Evolutionary conservation across 2,329 filamentous ascomycete genomes (phyloP).

Genomic region (Diplocarpon rosae): DNA sequence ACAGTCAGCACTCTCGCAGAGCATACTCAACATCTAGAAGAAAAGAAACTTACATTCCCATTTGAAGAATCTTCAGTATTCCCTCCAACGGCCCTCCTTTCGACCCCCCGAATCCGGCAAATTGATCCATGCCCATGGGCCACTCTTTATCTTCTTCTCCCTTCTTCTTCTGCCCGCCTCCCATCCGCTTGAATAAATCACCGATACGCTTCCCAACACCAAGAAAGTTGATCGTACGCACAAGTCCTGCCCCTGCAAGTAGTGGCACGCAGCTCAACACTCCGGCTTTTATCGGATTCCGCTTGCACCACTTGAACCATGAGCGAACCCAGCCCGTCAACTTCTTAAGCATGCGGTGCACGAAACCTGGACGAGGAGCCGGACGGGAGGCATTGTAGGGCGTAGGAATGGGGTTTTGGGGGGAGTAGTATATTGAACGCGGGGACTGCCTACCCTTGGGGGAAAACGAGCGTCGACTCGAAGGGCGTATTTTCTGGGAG

Average conservation of each 20-base stretch:
- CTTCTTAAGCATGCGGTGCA: slow-evolving; percentile 15
- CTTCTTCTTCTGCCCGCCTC: slow-evolving; percentile 1
- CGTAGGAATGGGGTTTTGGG: slow-evolving; percentile 15
- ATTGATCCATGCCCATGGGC: slow-evolving; percentile 20
- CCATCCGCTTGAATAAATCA: not conserved
- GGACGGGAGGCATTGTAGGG: slow-evolving; percentile 22
- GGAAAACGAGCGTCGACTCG: not conserved
- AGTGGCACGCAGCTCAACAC: slow-evolving; percentile 19
- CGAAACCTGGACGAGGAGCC: slow-evolving; percentile 17
- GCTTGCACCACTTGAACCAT: slow-evolving; percentile 14
- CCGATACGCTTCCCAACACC: slow-evolving; percentile 2
- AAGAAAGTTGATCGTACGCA: not conserved
- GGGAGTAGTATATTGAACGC: slow-evolving; percentile 16
- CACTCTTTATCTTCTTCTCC: slow-evolving; percentile 10
- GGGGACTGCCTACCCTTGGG: slow-evolving; percentile 3
- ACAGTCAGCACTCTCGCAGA: not conserved
- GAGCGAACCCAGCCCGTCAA: slow-evolving; percentile 11
- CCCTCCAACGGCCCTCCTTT: slow-evolving; percentile 22
- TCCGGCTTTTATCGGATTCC: slow-evolving; percentile 20
- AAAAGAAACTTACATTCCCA: slow-evolving; percentile 20
- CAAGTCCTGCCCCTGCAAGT: slow-evolving; percentile 12
- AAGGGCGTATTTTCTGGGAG: not conserved
- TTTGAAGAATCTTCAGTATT: slow-evolving; percentile 23
- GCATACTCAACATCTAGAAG: not conserved
- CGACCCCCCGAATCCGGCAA: slow-evolving; percentile 19